Base-by-base conservation (phyloP, 2,329 filamentous ascomycete genomes). In the Chaetomiaceae sp. region DNA sequence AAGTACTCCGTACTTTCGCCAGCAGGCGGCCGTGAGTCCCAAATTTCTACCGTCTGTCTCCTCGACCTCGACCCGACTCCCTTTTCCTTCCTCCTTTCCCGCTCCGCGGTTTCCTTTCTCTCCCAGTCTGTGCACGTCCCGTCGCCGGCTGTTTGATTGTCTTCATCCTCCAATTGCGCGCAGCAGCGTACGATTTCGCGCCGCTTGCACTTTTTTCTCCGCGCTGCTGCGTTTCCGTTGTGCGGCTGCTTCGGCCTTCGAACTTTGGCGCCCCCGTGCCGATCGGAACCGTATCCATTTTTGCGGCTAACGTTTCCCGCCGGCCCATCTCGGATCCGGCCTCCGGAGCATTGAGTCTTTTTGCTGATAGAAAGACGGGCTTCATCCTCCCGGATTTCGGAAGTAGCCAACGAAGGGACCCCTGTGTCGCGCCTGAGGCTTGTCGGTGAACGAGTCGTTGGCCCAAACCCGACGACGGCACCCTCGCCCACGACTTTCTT, bases 271-370 rank as follows among this genome's bases (percentile, higher is more conserved):
- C n/a, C 34, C 42, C 49, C 25, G 27, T 38, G 42, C 56, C 34
- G 49, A 45, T 38, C 44, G 25, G 45, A 50, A 9, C 42, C 16
- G 45, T 40, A 40, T 36, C 54, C 45, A 50, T 47, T 36, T 42
- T 45, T 29, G 25, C 54, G 53, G 56, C 48, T 58, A 56, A 48
- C 56, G 43, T 60, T 58, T 57, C 34, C 58, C 58, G 45, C 45
- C 40, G 45, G 33, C 53, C 42, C 44, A 40, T 52, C 30, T 45
- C 45, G 30, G 27, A 48, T 54, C 50, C 48, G 55, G 38, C 48
- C 47, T 42, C 51, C 48, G 32, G 34, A 14, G 20, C 38, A 21
- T 13, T 9, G 10, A 23, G 25, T 18, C 37, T 43, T 7, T 11
- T 29, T 34, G 36, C n/a, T 32, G 5, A 27, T 27, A 52, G 48